A percentile compares a stretch with the other conserved stretches of the same genome.
Conservation (phyloP, 108 stramenopile species). For the Schizochytrium sp. region DNA sequence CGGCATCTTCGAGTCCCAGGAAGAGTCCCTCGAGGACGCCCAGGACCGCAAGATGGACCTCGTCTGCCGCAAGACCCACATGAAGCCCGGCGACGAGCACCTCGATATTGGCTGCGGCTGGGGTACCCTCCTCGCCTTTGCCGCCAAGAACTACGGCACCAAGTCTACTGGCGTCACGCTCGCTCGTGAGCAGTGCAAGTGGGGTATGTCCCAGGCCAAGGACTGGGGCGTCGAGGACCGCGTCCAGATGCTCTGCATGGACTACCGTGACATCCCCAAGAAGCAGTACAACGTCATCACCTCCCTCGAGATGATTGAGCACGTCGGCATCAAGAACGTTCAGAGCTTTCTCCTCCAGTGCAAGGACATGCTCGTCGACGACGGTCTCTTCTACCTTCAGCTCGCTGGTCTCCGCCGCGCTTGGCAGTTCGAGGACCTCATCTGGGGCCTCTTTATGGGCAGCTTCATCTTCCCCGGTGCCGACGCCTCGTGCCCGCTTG, state of each 20-base stretch:
- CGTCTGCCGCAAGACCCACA: conserved; percentile 17
- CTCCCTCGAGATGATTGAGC: conserved; percentile 29
- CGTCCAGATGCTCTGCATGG: conserved; percentile 18
- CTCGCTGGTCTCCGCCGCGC: conserved; percentile 22
- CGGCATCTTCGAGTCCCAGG: conserved; percentile 22
- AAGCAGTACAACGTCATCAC: conserved; percentile 21
- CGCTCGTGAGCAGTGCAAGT: conserved; percentile 22
- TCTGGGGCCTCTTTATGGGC: conserved; percentile 28
- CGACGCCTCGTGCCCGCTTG: conserved; percentile 21
- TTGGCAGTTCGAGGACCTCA: conserved; percentile 19
- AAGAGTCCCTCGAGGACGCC: conserved; percentile 17
- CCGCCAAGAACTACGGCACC: conserved; percentile 19
- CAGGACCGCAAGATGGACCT: conserved; percentile 29
- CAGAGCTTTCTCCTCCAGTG: conserved; percentile 16
- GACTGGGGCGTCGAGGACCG: neutral
- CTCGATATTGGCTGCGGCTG: conserved; percentile 30
- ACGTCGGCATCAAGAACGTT: conserved; percentile 25
- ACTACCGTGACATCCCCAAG: conserved; percentile 23
- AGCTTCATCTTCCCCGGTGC: conserved; percentile 25
- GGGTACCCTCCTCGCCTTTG: conserved; percentile 22
- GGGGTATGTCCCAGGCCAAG: conserved; percentile 1
- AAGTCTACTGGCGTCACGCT: conserved; percentile 24
- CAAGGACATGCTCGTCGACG: conserved; percentile 21
- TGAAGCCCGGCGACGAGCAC: conserved; percentile 15
- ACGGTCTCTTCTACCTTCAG: conserved; percentile 23